A percentile compares a stretch with the other conserved stretches of the same genome.
Conservation (phyloP, 306 rosid genomes). For the Ceratonia siliqua region DNA sequence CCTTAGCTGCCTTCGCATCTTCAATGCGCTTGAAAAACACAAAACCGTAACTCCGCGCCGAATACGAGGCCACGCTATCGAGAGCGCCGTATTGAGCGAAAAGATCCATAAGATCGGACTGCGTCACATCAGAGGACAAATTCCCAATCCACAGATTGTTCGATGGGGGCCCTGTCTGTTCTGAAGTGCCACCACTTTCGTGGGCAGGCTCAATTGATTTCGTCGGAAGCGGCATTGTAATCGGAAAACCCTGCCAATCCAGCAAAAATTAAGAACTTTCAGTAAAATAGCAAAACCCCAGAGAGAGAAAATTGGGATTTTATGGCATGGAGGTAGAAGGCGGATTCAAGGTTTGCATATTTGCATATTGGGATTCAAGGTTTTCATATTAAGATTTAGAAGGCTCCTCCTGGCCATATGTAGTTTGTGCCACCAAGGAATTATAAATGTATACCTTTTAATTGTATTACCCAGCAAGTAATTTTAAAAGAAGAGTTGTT, state of each 20-base stretch:
- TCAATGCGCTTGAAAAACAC: constrained; percentile 76
- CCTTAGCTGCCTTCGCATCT: constrained; percentile 87
- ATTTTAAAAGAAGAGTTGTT: too few species aligned
- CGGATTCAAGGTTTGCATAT: too few species aligned
- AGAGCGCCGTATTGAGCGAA: constrained; percentile 77
- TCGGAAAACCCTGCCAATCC: background rate
- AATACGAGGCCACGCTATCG: constrained; percentile 75
- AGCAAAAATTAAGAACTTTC: background rate
- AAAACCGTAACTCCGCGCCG: constrained; percentile 79
- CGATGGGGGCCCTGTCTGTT: constrained; percentile 51
- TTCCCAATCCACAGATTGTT: constrained; percentile 93
- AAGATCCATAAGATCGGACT: constrained; percentile 67
- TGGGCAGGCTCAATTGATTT: constrained; percentile 38
- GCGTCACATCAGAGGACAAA: constrained; percentile 64
- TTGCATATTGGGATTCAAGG: too few species aligned
- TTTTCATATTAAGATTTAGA: too few species aligned
- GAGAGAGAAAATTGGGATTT: too few species aligned
- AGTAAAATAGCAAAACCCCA: background rate
- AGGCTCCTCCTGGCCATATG: too few species aligned
- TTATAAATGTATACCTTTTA: too few species aligned
- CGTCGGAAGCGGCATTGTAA: constrained; percentile 64
- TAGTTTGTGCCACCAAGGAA: too few species aligned
- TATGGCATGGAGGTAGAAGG: too few species aligned
- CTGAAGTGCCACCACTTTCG: constrained; percentile 29
- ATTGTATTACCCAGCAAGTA: too few species aligned